Percentiles rank a stretch among this genome's conserved stretches.
Evolutionary conservation across 1,284 basidiomycete genomes (phyloP).

Genomic region (Kalmanozyma brasiliensis): DNA sequence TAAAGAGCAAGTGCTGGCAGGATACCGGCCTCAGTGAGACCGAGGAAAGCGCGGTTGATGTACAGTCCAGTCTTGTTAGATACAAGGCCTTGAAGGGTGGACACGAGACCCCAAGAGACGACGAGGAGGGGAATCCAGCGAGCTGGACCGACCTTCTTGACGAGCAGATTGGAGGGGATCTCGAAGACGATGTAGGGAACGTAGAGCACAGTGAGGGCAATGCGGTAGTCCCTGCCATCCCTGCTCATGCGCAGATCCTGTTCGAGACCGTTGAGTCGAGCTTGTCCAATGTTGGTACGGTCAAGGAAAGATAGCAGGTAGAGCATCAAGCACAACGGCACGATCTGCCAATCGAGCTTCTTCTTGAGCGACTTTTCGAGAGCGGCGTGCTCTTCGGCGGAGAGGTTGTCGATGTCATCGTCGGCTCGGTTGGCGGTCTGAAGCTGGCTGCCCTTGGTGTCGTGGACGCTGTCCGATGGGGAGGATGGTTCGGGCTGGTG

Average conservation of each 20-base stretch:
- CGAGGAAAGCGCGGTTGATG: constrained; percentile 60
- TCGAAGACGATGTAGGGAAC: constrained; percentile 65
- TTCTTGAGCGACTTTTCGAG: constrained; percentile 46
- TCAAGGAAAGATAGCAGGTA: constrained; percentile 55
- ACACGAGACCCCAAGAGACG: constrained; percentile 54
- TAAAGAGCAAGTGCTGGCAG: constrained; percentile 58
- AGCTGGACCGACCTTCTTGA: constrained; percentile 56
- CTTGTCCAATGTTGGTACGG: constrained; percentile 59
- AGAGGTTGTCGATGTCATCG: constrained; percentile 27
- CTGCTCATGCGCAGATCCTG: constrained; percentile 35
- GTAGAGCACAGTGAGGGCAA: constrained; percentile 59
- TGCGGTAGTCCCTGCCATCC: constrained; percentile 47
- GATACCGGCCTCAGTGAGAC: constrained; percentile 54
- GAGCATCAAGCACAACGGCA: constrained; percentile 52
- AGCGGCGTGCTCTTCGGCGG: constrained; percentile 21
- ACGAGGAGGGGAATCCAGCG: constrained; percentile 59
- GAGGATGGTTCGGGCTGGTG: constrained; percentile 24
- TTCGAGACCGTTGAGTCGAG: constrained; percentile 47
- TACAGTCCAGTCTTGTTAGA: constrained; percentile 53
- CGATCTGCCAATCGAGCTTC: constrained; percentile 61
- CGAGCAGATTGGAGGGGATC: constrained; percentile 57
- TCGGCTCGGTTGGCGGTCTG: constrained; percentile 15
- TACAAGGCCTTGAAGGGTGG: constrained; percentile 57
- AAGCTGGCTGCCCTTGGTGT: constrained; percentile 15
- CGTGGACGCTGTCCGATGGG: constrained; percentile 26